Evolutionary conservation across 2,329 filamentous ascomycete genomes (phyloP).

Genomic region (Fusarium nurragi): DNA sequence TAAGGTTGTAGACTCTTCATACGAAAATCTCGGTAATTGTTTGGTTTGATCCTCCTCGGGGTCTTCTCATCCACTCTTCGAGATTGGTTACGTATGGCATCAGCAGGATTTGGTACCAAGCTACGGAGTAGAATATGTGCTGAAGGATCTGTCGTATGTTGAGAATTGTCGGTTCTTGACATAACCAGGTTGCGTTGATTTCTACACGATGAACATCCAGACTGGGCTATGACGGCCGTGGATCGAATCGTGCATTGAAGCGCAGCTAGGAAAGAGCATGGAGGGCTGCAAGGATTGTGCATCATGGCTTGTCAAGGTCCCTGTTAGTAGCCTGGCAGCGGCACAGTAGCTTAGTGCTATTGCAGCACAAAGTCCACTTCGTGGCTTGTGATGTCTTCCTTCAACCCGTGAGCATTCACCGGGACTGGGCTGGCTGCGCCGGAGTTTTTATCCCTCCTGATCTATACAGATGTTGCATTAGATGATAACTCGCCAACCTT

Average conservation of each 20-base stretch:
- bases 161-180: no score
- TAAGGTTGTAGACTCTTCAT: not conserved
- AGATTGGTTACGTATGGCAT: no score
- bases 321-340: conserved; percentile 37
- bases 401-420: conserved; percentile 2
- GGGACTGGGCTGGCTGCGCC: not conserved
- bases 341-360: conserved; percentile 26
- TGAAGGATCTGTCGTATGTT: conserved; percentile 1
- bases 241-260: conserved; percentile 33
- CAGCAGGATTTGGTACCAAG: conserved; percentile 13
- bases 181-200: not conserved
- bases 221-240: conserved; percentile 13
- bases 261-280: conserved; percentile 26
- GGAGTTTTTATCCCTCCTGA: conserved; percentile 24
- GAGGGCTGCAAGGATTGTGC: conserved; percentile 33
- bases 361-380: not conserved
- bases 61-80: conserved; percentile 9
- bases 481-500: not conserved
- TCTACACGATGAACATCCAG: not conserved
- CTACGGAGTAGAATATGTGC: conserved; percentile 9
- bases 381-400: not conserved
- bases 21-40: not conserved
- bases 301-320: conserved; percentile 35
- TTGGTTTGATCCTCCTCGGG: not conserved
- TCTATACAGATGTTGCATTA: conserved; percentile 12